Conservation (phyloP, 306 rosid genomes). For the Malus orientalis region DNA sequence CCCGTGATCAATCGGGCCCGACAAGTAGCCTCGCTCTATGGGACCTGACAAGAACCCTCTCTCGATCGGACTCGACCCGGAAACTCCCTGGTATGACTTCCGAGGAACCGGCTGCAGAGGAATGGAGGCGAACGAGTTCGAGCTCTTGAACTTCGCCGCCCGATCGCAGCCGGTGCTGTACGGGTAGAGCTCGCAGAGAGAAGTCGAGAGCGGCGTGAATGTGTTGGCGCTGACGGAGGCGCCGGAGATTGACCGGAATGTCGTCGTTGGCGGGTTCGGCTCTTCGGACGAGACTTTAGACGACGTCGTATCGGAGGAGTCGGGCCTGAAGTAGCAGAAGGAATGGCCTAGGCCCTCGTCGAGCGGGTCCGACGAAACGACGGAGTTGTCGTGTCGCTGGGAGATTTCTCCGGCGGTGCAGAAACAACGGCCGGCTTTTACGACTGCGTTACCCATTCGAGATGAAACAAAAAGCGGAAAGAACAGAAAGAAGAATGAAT, state of each 20-base stretch:
- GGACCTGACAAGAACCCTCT: conserved; percentile 44
- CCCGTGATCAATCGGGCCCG: conserved; percentile 32
- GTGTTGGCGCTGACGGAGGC: conserved; percentile 81
- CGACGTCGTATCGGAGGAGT: conserved; percentile 15
- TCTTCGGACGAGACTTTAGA: conserved; percentile 12
- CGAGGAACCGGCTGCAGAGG: conserved; percentile 46
- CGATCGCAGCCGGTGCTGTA: conserved; percentile 36
- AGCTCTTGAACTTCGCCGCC: conserved; percentile 59
- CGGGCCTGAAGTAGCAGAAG: conserved; percentile 51
- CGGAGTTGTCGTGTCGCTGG: conserved; percentile 22
- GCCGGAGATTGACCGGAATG: conserved; percentile 58
- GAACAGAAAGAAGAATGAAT: not conserved
- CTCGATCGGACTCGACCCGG: conserved; percentile 28
- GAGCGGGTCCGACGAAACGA: conserved; percentile 4
- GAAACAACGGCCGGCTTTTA: conserved; percentile 34
- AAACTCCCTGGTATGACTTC: conserved; percentile 1
- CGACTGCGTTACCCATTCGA: conserved; percentile 62
- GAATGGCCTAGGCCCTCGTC: conserved; percentile 52
- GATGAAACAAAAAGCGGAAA: not conserved
- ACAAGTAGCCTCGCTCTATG: conserved; percentile 18
- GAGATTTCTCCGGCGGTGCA: conserved; percentile 49
- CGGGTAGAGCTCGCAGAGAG: conserved; percentile 29
- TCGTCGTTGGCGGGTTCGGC: conserved; percentile 13
- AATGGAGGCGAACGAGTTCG: conserved; percentile 52
- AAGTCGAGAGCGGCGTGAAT: conserved; percentile 49